Evolutionary conservation across 441 rosid species (phyloP), one percentile per base, ranked within the genome.

Genomic region (Eruca vesicaria): DNA sequence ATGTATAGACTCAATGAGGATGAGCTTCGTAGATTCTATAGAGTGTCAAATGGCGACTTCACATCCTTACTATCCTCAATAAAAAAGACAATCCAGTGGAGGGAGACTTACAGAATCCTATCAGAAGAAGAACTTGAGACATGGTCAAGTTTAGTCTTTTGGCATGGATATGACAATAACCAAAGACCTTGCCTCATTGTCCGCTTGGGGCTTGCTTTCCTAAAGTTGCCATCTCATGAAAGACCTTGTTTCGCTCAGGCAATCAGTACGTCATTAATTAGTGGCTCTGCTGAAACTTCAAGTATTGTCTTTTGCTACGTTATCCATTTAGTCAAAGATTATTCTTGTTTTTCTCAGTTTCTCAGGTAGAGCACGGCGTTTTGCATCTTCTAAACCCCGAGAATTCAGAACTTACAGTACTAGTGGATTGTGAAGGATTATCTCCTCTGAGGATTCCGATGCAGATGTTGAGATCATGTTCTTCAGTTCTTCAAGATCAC

Each of bases 201-300:
- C 45, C 87, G 96, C 32, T 90, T 95, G 76, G 98, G 99, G 62
- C 82, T 82, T 64, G 99, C 95, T 71, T 92, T 90, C 80, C 65
- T 74, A 45, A 82, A 78, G 78, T 81, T 95, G 79, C 90, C 94
- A 56, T 83, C 87, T 69, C 76, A 78, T 59, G 97, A 89, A 63
- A 88, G 98, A 79, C 96, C 98, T 72, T 83, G 86, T 26, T 92
- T 92, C 53, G 86, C 94, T 80, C 96, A 92, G 84, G 99, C 99
- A 78, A 72, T 95, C 75, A 77, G 99, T 95, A 88, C 65, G 94
- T 94, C 26, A n/a, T n/a, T n/a, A n/a, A 58, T 2, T 19, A 5
- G 3, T 74, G 19, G 12, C 38, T 18, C 10, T 10, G 19, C 53
- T 66, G 2, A 36, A 50, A 32, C 18, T 66, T 31, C 41, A 4